Percentiles rank a stretch among this genome's conserved stretches.
These are phyloP conservation scores for Penicillium sclerotiorum DNA, from an alignment of 2,329 filamentous ascomycete species.

Conservation along the genomic window DNA sequence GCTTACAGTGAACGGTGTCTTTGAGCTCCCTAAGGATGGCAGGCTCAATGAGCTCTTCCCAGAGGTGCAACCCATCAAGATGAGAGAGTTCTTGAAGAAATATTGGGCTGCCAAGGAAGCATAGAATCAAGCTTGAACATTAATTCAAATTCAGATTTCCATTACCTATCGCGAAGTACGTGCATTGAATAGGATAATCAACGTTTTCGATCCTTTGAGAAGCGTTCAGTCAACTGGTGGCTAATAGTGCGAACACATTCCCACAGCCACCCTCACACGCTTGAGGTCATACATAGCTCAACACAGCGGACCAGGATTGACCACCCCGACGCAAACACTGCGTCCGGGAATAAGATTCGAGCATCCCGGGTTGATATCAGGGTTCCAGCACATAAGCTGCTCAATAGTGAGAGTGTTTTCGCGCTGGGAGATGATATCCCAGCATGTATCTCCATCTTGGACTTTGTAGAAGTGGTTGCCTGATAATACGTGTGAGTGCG, in stretches of 20 bases:
- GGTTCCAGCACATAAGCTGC: conserved; percentile 27
- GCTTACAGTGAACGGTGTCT: conserved; percentile 32
- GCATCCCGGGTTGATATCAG: conserved; percentile 25
- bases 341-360: conserved; percentile 28
- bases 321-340: conserved; percentile 18
- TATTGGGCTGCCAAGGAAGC: conserved; percentile 15
- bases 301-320: conserved; percentile 9
- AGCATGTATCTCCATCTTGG: conserved; percentile 25
- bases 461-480: conserved; percentile 21
- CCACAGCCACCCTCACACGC: background rate
- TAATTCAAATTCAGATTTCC: background rate
- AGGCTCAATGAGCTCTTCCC: conserved; percentile 27
- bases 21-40: conserved; percentile 27
- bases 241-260: background rate
- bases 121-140: background rate
- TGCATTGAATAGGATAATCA: too few relatives aligned
- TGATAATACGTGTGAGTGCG: conserved; percentile 1
- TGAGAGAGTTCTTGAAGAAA: conserved; percentile 28
- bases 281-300: background rate
- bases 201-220: too few relatives aligned
- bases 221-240: too few relatives aligned
- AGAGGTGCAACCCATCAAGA: conserved; percentile 24
- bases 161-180: background rate
- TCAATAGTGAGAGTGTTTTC: conserved; percentile 22
- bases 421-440: conserved; percentile 22